A percentile compares a stretch with the other conserved stretches of the same genome.
Evolutionary conservation across 306 rosid species (phyloP).

Genomic region (Vigna hirtella): DNA sequence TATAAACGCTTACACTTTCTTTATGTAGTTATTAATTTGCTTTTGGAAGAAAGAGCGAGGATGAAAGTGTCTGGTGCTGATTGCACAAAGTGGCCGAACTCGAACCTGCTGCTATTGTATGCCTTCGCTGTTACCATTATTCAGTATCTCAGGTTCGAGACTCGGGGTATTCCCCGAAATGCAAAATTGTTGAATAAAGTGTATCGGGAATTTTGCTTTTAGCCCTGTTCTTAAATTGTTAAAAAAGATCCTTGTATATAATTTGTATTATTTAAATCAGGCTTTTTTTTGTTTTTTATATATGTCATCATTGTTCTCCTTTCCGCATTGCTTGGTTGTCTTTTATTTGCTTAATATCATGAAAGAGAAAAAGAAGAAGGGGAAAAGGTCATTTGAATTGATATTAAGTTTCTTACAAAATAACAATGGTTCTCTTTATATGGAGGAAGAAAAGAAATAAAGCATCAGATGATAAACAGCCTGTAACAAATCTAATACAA

Average conservation of each 20-base stretch:
- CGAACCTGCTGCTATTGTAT: background rate
- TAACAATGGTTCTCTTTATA: no score
- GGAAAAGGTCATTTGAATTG: no score
- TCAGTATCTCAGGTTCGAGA: background rate
- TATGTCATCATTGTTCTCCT: no score
- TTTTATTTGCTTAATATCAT: background rate
- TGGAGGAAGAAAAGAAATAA: no score
- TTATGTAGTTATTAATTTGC: conserved; percentile 17
- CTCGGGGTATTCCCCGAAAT: background rate
- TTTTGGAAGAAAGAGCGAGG: background rate
- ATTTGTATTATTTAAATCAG: background rate
- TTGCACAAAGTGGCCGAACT: background rate
- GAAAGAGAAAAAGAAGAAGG: no score
- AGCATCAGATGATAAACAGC: no score
- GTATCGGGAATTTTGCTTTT: background rate
- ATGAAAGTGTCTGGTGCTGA: background rate
- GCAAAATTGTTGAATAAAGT: background rate
- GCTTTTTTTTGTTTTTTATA: background rate
- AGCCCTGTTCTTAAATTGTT: background rate
- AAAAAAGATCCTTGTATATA: conserved; percentile 32
- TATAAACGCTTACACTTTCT: background rate
- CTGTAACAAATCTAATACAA: no score
- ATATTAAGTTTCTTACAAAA: no score
- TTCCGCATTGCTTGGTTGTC: background rate
- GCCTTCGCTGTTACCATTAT: background rate